Evolutionary conservation across 2,329 filamentous ascomycete genomes (phyloP).

Genomic region (Diaporthe sp.): DNA sequence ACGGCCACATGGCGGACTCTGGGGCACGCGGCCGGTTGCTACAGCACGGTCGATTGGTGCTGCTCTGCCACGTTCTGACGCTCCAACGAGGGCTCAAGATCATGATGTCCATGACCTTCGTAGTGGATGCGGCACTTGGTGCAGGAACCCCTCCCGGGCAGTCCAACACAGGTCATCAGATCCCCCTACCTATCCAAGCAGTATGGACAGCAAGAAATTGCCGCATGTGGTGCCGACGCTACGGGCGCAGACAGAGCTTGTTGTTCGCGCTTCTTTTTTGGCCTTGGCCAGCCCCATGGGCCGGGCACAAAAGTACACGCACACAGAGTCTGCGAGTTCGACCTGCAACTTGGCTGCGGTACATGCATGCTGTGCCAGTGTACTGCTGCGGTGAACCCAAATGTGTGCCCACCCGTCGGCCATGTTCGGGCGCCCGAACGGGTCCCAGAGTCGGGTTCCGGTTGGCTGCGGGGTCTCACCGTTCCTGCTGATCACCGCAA

Average conservation of each 20-base stretch:
- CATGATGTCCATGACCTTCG: neutral
- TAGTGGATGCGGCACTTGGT: neutral
- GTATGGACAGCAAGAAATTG: neutral
- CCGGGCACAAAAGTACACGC: neutral
- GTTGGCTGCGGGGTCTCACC: slow-evolving; percentile 22
- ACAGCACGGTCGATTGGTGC: neutral
- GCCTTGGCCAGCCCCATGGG: neutral
- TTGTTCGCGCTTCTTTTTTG: neutral
- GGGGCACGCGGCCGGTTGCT: neutral
- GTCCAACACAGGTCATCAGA: neutral
- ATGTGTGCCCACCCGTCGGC: neutral
- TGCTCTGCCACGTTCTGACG: neutral
- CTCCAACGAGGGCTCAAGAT: no score
- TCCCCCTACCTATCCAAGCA: neutral
- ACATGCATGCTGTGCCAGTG: neutral
- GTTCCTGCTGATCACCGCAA: slow-evolving; percentile 27
- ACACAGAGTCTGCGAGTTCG: neutral
- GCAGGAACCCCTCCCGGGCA: neutral
- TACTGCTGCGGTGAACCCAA: neutral
- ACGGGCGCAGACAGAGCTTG: slow-evolving; percentile 1
- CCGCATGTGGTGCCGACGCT: neutral
- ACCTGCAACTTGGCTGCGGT: neutral
- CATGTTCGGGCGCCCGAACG: neutral
- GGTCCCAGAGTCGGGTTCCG: neutral
- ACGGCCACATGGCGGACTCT: slow-evolving; percentile 4